Evolutionary conservation across 768 basidiomycete species (phyloP), one percentile per base, ranked within the genome.

Genomic region (Coprinopsis marcescibilis): DNA sequence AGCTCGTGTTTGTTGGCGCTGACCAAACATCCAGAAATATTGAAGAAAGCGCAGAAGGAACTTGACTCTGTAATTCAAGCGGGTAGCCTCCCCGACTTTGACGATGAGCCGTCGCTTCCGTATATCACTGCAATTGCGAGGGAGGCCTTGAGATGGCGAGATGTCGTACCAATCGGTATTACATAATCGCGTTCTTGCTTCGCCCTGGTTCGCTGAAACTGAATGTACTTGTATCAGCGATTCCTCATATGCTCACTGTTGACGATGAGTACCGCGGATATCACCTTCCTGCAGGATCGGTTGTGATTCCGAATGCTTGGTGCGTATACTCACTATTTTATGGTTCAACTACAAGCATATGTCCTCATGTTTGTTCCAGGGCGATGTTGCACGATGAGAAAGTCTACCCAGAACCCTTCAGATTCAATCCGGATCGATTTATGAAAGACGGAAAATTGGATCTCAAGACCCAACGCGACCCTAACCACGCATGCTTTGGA

Each of bases 31-130:
- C 72, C 72, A 0, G 65, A 64, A 3, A 57, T 43, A 4, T 68
- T 60, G 51, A 61, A 59, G 43, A 65, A 60, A 50, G 72, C 68
- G 4, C 70, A 66, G 34, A 61, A 57, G 38, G 71, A 73, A 53
- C 58, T 73, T 26, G 72, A 72, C 45, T 13, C 4, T 4, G n/a
- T 30, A 6, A 11, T 43, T 13, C 11, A 12, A 6, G 26, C 6
- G 12, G 6, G 20, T 20, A 24, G 20, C 15, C 57, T 72, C 1
- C 70, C 70, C 1, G 59, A 54, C 10, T 63, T 66, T 42, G 59
- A 58, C 15, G 70, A 73, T 44, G 47, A 55, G 2, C 54, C 51
- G 11, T 51, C 55, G 3, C 54, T 72, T 8, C 70, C 69, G 0
- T 71, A 71, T 50, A 45, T 70, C 8, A 52, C 59, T 5, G 63